Evolutionary conservation across 1,284 basidiomycete species (phyloP), one percentile per base, ranked within the genome.

Genomic region (Ustilago curta): DNA sequence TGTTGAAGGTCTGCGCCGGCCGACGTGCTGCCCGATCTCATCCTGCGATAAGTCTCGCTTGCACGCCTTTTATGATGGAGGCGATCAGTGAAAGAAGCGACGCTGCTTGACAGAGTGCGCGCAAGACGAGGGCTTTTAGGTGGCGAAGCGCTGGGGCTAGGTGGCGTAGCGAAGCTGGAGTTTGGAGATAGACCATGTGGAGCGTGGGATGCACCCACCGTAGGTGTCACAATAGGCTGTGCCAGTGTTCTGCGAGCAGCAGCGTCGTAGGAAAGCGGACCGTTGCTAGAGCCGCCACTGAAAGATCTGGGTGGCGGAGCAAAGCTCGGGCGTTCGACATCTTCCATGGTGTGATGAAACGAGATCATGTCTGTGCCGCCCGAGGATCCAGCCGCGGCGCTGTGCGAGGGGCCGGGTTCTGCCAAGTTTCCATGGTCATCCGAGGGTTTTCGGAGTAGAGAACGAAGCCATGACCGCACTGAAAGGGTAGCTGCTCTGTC

Each of bases 301-400:
- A 69, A 74, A 9, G 70, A 73, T 42, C 65, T 64, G 8, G 61
- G 58, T 18, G 70, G 65, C 19, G 71, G 71, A 3, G 63, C 43
- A 43, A 69, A 66, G 29, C 19, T 27, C 0, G 71, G 55, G 16
- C 53, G 61, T 3, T 74, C 66, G 3, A 59, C 35, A 29, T 65
- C 62, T 16, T 67, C 68, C 48, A 70, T 59, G 9, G 68, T 66
- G 19, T 75, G 67, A 35, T 75, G 72, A 35, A 75, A 75, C 8
- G 68, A 75, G 64, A 75, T 70, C 68, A 75, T 70, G 42, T 75
- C 60, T 8, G 64, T 35, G 3, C 54, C 55, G 7, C 11, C 52
- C 0, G 47, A 18, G n/a, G 50, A 11, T n/a, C 37, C 12, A 8
- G 44, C 48, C 14, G 47, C n/a, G 18, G 27, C 29, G 29, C 29